Percentiles rank a stretch among this genome's conserved stretches.
phyloP scores from a whole-genome alignment of 2,329 filamentous ascomycete species.

The Metarhizium brunneum region DNA sequence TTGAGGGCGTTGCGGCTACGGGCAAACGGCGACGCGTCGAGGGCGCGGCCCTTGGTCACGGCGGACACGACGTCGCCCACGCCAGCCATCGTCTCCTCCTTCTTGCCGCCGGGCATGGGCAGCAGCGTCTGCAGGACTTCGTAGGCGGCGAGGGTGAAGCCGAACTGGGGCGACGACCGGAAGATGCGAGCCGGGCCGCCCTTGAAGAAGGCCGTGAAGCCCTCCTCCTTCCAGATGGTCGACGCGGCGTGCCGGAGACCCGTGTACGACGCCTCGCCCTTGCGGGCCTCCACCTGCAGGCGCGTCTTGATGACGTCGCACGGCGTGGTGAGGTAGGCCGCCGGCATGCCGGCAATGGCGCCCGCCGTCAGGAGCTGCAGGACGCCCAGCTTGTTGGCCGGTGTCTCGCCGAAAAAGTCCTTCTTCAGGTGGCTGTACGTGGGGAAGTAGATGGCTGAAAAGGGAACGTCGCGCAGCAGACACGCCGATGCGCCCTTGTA shows the following conservation, averaged over 20 bases:
- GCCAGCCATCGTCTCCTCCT: conserved; percentile 45
- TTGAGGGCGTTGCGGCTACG: conserved; percentile 84
- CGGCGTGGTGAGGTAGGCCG: conserved; percentile 89
- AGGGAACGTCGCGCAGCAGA: conserved; percentile 89
- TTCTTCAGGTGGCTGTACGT: conserved; percentile 91
- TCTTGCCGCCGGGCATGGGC: conserved; percentile 57
- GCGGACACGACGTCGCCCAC: conserved; percentile 53
- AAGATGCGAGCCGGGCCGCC: conserved; percentile 91
- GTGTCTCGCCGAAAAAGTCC: conserved; percentile 82
- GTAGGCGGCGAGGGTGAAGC: conserved; percentile 92
- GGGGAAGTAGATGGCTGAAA: conserved; percentile 98
- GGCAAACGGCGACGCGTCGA: conserved; percentile 39
- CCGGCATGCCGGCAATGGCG: conserved; percentile 88
- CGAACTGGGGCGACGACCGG: conserved; percentile 93
- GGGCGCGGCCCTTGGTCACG: conserved; percentile 11
- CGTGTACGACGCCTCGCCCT: conserved; percentile 84
- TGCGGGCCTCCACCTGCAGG: conserved; percentile 92
- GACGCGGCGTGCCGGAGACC: conserved; percentile 76
- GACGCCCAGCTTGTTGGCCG: conserved; percentile 79
- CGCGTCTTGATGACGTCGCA: conserved; percentile 99
- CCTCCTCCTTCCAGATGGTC: conserved; percentile 83
- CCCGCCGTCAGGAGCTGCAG: conserved; percentile 87
- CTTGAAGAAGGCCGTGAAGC: conserved; percentile 97
- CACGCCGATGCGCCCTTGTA: conserved; percentile 97
- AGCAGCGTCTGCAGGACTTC: conserved; percentile 77